phyloP scores from a whole-genome alignment of 208 protist genomes.

The Trypanosoma melophagium region DNA sequence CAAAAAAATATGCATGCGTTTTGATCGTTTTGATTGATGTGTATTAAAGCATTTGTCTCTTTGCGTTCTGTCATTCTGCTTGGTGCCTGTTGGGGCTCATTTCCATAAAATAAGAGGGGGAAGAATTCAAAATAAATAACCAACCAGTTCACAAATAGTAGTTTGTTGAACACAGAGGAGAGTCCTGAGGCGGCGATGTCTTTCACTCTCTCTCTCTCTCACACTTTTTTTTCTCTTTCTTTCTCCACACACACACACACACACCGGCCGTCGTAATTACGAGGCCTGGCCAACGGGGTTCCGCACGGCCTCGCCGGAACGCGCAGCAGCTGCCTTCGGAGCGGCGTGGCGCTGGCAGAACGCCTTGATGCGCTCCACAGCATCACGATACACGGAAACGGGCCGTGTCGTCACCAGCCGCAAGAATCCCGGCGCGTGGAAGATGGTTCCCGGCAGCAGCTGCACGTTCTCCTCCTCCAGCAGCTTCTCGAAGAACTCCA shows the following conservation, averaged over 20 bases:
- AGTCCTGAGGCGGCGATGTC: too few relatives aligned
- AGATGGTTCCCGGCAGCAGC: constrained; percentile 68
- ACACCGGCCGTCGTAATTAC: background rate
- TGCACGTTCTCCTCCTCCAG: constrained; percentile 69
- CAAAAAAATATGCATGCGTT: too few relatives aligned
- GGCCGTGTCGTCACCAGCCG: constrained; percentile 70
- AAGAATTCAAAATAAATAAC: too few relatives aligned
- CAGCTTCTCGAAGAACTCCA: constrained; percentile 64
- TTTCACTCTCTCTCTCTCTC: too few relatives aligned
- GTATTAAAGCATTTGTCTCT: too few relatives aligned
- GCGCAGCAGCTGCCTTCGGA: background rate
- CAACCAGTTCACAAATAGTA: too few relatives aligned
- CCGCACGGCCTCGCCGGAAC: background rate
- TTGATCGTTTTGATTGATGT: too few relatives aligned
- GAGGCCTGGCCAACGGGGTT: background rate
- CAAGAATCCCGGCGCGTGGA: constrained; percentile 63
- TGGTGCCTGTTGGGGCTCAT: too few relatives aligned
- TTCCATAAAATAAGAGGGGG: too few relatives aligned
- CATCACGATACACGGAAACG: constrained; percentile 51
- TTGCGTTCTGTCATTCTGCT: too few relatives aligned
- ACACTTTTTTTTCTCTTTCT: too few relatives aligned
- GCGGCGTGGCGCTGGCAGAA: constrained; percentile 43
- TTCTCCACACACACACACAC: background rate
- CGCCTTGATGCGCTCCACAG: constrained; percentile 48
- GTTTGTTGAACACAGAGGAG: too few relatives aligned